These are phyloP conservation scores for Sphaceloma murrayae DNA, from an alignment of 2,329 filamentous ascomycete species.

Conservation along the genomic window DNA sequence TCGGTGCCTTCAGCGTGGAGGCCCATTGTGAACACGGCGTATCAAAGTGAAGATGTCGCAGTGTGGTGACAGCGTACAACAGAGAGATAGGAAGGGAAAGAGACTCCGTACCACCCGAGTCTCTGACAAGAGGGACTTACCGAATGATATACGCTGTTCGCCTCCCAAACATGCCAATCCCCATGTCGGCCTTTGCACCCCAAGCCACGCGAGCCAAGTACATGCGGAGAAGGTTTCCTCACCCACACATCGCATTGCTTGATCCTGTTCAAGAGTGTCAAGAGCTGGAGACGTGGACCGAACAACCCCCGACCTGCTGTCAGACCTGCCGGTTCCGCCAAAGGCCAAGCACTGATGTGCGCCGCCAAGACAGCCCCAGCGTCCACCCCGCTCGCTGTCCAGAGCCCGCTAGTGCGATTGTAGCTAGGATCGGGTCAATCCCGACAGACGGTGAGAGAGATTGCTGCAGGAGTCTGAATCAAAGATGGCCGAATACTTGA, in stretches of 20 bases:
- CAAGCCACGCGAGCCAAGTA: slow-evolving; percentile 11
- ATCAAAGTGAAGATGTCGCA: neutral
- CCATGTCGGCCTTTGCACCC: neutral
- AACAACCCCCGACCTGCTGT: neutral
- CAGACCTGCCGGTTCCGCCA: slow-evolving; percentile 8
- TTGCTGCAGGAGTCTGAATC: slow-evolving; percentile 6
- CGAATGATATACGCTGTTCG: slow-evolving; percentile 1
- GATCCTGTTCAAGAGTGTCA: slow-evolving; percentile 5
- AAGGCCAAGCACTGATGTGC: slow-evolving; percentile 9
- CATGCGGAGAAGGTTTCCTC: neutral
- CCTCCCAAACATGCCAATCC: neutral
- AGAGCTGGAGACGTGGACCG: neutral
- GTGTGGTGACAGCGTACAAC: neutral
- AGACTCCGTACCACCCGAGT: too few relatives aligned
- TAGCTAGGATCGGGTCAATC: slow-evolving; percentile 7
- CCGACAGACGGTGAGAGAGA: neutral
- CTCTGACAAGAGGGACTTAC: neutral
- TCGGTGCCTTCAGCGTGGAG: slow-evolving; percentile 8
- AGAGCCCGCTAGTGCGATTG: slow-evolving; percentile 2
- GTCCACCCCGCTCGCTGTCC: slow-evolving; percentile 9
- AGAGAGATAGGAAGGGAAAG: neutral
- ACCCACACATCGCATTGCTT: neutral
- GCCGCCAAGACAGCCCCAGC: slow-evolving; percentile 1
- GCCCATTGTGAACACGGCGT: neutral
- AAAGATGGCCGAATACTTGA: slow-evolving; percentile 4